phyloP scores from a whole-genome alignment of 2,329 filamentous ascomycete genomes.

The Clonostachys sp. region DNA sequence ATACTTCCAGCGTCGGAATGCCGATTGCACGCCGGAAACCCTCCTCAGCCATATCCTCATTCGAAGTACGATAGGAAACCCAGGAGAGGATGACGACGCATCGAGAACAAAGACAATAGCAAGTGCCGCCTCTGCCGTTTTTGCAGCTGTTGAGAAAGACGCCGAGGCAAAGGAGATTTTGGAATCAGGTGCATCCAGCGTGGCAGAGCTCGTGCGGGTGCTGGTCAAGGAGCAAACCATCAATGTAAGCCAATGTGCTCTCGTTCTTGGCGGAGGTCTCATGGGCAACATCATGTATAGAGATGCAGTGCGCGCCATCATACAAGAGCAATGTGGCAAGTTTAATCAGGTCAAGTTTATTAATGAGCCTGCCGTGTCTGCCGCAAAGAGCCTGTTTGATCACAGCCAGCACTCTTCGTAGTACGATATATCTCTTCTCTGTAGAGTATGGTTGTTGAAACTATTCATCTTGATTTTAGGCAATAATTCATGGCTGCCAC shows the following conservation, averaged over 20 bases:
- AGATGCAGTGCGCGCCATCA: neutral
- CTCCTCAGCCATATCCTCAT: slow-evolving; percentile 11
- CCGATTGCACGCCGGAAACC: slow-evolving; percentile 4
- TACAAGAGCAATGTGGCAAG: neutral
- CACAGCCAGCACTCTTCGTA: too few relatives aligned
- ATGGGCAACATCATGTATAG: slow-evolving; percentile 7
- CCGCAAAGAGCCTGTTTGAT: neutral
- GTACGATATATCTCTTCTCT: too few relatives aligned
- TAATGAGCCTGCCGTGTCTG: neutral
- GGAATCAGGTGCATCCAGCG: slow-evolving; percentile 7
- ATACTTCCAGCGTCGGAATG: slow-evolving; percentile 7
- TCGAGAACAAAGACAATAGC: slow-evolving; percentile 10
- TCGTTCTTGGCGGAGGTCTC: slow-evolving; percentile 13
- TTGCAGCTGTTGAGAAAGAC: slow-evolving; percentile 6
- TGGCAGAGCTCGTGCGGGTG: slow-evolving; percentile 7
- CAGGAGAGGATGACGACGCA: neutral
- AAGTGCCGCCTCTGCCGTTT: slow-evolving; percentile 10
- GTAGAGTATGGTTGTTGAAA: too few relatives aligned
- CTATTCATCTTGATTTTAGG: too few relatives aligned
- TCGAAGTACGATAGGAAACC: slow-evolving; percentile 1
- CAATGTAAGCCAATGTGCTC: slow-evolving; percentile 4
- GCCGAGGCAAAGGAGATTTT: slow-evolving; percentile 10
- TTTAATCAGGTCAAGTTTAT: neutral
- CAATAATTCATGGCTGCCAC: too few relatives aligned
- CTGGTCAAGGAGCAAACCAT: slow-evolving; percentile 8